phyloP scores from a whole-genome alignment of 306 rosid genomes.

The Begonia masoniana region DNA sequence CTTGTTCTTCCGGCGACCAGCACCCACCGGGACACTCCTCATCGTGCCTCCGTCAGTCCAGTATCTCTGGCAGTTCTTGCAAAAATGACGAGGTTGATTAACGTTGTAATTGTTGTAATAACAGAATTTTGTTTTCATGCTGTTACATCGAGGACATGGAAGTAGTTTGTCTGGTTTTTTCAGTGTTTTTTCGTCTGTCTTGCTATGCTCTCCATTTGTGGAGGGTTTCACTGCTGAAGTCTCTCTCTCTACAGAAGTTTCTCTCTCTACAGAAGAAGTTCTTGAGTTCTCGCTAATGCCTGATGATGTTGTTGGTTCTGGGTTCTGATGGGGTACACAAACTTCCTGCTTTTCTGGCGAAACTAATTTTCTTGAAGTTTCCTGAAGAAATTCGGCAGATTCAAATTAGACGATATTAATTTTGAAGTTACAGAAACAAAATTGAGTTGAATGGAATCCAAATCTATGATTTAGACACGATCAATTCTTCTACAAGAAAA shows the following conservation, averaged over 20 bases:
- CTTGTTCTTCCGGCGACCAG: slow-evolving; percentile 89
- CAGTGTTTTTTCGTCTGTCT: slow-evolving; percentile 37
- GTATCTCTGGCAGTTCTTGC: slow-evolving; percentile 85
- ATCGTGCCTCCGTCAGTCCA: slow-evolving; percentile 92
- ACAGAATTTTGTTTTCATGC: slow-evolving; percentile 87
- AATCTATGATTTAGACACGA: too few species aligned
- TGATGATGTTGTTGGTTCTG: slow-evolving; percentile 32
- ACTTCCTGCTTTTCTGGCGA: slow-evolving; percentile 20
- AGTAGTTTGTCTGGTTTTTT: slow-evolving; percentile 70
- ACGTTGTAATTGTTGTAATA: slow-evolving; percentile 82
- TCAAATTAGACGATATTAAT: too few species aligned
- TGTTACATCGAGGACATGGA: slow-evolving; percentile 79
- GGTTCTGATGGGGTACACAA: slow-evolving; percentile 19
- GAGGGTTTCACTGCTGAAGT: slow-evolving; percentile 25
- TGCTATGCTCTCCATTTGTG: slow-evolving; percentile 39
- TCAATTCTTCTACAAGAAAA: too few species aligned
- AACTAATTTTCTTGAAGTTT: slow-evolving; percentile 31
- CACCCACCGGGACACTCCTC: slow-evolving; percentile 75
- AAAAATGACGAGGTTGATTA: slow-evolving; percentile 83
- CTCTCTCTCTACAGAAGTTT: neutral
- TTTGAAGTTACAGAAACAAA: too few species aligned
- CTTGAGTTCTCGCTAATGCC: slow-evolving; percentile 29
- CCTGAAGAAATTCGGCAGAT: slow-evolving; percentile 15
- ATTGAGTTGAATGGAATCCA: too few species aligned
- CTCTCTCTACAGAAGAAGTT: too few species aligned